Evolutionary conservation across 371 early-diverging fungal genomes (phyloP).

Genomic region (Mucor sp.): DNA sequence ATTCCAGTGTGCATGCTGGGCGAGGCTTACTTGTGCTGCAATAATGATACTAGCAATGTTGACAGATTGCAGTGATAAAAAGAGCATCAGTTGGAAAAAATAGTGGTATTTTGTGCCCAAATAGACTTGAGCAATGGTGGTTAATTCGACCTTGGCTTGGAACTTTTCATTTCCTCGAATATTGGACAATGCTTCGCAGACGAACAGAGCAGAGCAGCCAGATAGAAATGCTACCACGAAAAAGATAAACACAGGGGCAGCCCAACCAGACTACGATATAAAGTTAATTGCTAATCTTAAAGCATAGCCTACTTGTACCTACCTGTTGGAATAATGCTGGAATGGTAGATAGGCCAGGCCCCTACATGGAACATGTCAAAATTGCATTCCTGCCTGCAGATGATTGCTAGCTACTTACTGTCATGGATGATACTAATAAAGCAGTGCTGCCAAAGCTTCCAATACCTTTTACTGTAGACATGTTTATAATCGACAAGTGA

Average conservation of each 20-base stretch:
- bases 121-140: conserved; percentile 58
- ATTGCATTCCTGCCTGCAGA: background rate
- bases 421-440: conserved; percentile 46
- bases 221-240: conserved; percentile 47
- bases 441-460: conserved; percentile 42
- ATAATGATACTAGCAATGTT: conserved; percentile 65
- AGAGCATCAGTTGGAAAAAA: conserved; percentile 56
- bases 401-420: conserved; percentile 25
- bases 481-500: background rate
- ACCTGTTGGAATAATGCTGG: conserved; percentile 49
- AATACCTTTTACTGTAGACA: conserved; percentile 33
- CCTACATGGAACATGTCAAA: conserved; percentile 18
- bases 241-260: conserved; percentile 50
- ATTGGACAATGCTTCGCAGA: conserved; percentile 78
- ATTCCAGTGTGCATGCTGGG: background rate
- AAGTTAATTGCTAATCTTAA: background rate
- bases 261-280: conserved; percentile 42
- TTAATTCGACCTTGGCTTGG: conserved; percentile 60
- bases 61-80: conserved; percentile 60
- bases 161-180: conserved; percentile 77
- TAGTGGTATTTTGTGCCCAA: conserved; percentile 57
- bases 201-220: conserved; percentile 63
- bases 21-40: conserved; percentile 50
- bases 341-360: conserved; percentile 49
- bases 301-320: background rate